Base-by-base conservation (phyloP, 768 basidiomycete species). In the Rhizopogon salebrosus region DNA sequence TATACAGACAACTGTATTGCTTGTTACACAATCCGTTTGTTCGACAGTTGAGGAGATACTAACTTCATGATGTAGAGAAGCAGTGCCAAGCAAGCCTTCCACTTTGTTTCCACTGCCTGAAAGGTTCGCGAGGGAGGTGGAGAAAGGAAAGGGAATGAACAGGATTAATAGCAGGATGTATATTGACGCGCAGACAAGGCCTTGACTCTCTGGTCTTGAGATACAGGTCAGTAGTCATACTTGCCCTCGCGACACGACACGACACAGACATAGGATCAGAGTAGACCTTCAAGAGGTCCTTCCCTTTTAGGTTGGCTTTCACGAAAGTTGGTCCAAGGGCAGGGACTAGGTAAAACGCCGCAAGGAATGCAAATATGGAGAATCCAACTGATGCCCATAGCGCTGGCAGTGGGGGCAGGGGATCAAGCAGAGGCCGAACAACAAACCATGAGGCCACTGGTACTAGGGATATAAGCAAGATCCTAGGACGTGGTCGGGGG, bases 71-170 rank as follows among this genome's bases (percentile, higher is more conserved):
- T 90, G 88, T 22, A 91, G 84, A 3, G 77, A 73, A 1, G 87
- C 75, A 11, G 82, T 75, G 20, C 64, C 64, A 20, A 62, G 58
- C 6, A 68, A 63, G 29, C 66, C 79, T 59, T 90, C 83, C 7
- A 71, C 71, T 5, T 72, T 71, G 35, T 72, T 76, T 52, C 67
- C 64, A 39, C 68, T 67, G 64, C 70, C 64, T 23, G 75, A 67
- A 29, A 77, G 75, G 50, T 71, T 76, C 27, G 77, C 65, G 40
- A 89, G 77, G 3, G 83, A 75, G 55, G 87, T 78, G 41, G 92
- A 89, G 69, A 97, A 99, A 0, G 92, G 90, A 63, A 98, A 95
- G 0, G 95, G 95, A 53, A 97, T 95, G 63, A 98, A 99, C 4
- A 97, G 75, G 53, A 92, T 90, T 57, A 99, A 72, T 38, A 87